Conservation (phyloP, 1,284 basidiomycete species). For the Austroboletus niveus region DNA sequence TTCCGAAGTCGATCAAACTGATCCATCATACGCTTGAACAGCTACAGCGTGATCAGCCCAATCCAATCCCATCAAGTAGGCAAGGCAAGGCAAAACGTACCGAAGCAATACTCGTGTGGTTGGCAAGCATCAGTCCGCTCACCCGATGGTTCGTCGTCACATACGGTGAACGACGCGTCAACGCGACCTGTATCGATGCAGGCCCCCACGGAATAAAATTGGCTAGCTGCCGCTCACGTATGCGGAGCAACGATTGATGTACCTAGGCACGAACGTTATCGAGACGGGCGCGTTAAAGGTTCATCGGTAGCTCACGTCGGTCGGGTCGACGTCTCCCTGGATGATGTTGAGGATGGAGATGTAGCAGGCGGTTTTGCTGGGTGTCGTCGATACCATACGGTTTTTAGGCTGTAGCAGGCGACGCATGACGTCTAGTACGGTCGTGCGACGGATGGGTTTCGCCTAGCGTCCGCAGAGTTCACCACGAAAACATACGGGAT, state of each 20-base stretch:
- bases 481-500: not conserved
- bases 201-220: constrained; percentile 99
- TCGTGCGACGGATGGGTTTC: constrained; percentile 88
- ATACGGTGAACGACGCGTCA: constrained; percentile 91
- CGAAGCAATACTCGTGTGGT: constrained; percentile 96
- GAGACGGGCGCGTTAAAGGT: not conserved
- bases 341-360: constrained; percentile 99
- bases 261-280: constrained; percentile 50
- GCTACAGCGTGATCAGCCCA: constrained; percentile 41
- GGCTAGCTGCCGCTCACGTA: constrained; percentile 93
- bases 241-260: constrained; percentile 95
- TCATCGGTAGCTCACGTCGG: constrained; percentile 65
- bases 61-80: not conserved
- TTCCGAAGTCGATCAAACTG: constrained; percentile 90
- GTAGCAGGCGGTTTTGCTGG: constrained; percentile 91
- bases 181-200: constrained; percentile 95
- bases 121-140: constrained; percentile 97
- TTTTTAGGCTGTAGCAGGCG: constrained; percentile 97
- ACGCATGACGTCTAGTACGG: constrained; percentile 98
- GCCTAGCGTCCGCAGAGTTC: constrained; percentile 46
- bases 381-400: constrained; percentile 94
- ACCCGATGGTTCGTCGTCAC: constrained; percentile 88
- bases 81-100: constrained; percentile 43
- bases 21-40: constrained; percentile 95
- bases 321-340: constrained; percentile 97